A percentile compares a stretch with the other conserved stretches of the same genome.
These are phyloP conservation scores for Canariomyces notabilis DNA, from an alignment of 2,329 filamentous ascomycete genomes.

Conservation along the genomic window DNA sequence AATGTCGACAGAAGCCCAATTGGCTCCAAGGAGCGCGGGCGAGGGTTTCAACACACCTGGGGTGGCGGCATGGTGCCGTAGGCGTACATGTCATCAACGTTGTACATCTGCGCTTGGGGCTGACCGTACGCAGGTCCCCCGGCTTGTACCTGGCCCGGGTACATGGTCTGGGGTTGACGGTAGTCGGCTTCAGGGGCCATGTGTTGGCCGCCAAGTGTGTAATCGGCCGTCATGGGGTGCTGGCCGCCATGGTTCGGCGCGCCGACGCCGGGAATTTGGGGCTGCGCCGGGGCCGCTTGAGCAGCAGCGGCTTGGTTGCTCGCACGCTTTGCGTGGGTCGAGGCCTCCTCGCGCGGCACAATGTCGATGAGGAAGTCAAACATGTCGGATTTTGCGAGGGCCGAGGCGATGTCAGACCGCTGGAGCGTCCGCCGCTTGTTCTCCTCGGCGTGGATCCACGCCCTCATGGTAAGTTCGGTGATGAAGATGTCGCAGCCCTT, in stretches of 20 bases:
- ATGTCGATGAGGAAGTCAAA: slow-evolving; percentile 99
- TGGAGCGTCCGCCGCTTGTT: slow-evolving; percentile 96
- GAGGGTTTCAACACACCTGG: slow-evolving; percentile 66
- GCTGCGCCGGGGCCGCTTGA: slow-evolving; percentile 45
- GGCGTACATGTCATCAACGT: slow-evolving; percentile 79
- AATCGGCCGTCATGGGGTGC: slow-evolving; percentile 57
- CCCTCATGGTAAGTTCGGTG: slow-evolving; percentile 96
- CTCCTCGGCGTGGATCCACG: slow-evolving; percentile 98
- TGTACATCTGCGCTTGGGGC: slow-evolving; percentile 74
- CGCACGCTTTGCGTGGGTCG: slow-evolving; percentile 75
- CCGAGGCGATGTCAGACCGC: slow-evolving; percentile 92
- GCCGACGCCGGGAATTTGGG: slow-evolving; percentile 49
- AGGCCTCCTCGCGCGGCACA: slow-evolving; percentile 89
- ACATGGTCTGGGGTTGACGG: slow-evolving; percentile 74
- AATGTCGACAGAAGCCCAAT: neutral
- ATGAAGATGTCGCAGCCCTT: slow-evolving; percentile 99
- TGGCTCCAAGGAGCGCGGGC: neutral
- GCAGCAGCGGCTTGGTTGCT: slow-evolving; percentile 44
- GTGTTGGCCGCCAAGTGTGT: slow-evolving; percentile 56
- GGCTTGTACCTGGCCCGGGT: slow-evolving; percentile 70
- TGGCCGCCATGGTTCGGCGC: slow-evolving; percentile 52
- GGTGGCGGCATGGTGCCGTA: slow-evolving; percentile 78
- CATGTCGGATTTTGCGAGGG: slow-evolving; percentile 97
- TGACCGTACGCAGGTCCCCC: slow-evolving; percentile 73
- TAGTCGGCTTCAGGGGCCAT: slow-evolving; percentile 72